A percentile compares a stretch with the other conserved stretches of the same genome.
Conservation (phyloP, 441 rosid genomes). For the Corymbia citriodora region DNA sequence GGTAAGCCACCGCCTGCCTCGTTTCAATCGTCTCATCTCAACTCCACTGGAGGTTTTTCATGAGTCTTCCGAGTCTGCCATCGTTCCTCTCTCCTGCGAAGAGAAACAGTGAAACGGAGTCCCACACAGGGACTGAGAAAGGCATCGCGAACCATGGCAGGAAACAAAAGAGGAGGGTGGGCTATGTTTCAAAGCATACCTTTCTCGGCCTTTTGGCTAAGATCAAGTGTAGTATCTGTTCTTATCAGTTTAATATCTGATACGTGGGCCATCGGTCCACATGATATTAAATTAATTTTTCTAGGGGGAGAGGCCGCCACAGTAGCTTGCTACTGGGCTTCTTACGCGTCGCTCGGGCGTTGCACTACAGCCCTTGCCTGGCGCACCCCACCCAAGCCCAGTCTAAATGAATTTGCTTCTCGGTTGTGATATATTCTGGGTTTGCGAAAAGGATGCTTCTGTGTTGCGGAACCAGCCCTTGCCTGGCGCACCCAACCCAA, state of each 20-base stretch:
- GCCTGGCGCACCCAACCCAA: background rate
- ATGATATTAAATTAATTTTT: background rate
- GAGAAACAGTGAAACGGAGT: background rate
- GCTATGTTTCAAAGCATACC: background rate
- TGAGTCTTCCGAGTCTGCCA: background rate
- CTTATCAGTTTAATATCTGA: constrained; percentile 17
- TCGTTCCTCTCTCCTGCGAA: background rate
- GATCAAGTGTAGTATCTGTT: constrained; percentile 20
- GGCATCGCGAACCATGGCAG: background rate
- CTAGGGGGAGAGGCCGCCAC: background rate
- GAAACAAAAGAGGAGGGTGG: background rate
- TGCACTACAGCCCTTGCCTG: background rate
- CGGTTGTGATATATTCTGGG: background rate
- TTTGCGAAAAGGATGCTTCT: background rate
- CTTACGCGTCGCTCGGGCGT: background rate
- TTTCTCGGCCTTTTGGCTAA: constrained; percentile 23
- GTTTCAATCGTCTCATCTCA: background rate
- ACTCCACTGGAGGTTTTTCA: background rate
- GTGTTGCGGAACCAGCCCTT: background rate
- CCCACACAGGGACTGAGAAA: background rate
- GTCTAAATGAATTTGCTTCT: accelerated
- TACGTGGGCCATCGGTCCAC: background rate
- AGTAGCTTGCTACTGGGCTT: background rate
- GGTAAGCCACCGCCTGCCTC: background rate
- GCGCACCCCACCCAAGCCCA: background rate